Evolutionary conservation across 2,329 filamentous ascomycete species (phyloP).

Genomic region (Aspergillus novoparasiticus): DNA sequence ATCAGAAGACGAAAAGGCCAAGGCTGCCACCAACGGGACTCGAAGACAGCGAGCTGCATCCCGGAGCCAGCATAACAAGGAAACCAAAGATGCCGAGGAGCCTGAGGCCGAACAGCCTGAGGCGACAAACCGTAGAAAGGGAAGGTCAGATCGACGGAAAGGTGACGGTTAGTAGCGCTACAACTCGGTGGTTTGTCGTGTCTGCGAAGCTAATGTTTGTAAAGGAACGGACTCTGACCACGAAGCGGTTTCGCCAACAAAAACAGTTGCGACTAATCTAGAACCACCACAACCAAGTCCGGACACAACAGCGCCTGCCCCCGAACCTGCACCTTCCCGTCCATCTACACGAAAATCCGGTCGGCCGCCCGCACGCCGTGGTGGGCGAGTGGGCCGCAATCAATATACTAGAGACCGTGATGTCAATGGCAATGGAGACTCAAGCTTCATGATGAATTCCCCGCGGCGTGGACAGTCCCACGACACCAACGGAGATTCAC

Average conservation of each 20-base stretch:
- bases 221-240: conserved; percentile 67
- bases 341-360: conserved; percentile 62
- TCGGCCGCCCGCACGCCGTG: conserved; percentile 67
- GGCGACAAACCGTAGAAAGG: conserved; percentile 77
- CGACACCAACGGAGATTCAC: conserved; percentile 43
- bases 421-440: conserved; percentile 54
- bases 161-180: conserved; percentile 66
- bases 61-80: conserved; percentile 56
- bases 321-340: conserved; percentile 38
- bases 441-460: conserved; percentile 36
- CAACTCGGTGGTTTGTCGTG: neutral
- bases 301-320: conserved; percentile 43
- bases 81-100: conserved; percentile 56
- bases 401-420: conserved; percentile 81
- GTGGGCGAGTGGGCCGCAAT: conserved; percentile 68
- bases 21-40: conserved; percentile 33
- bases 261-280: conserved; percentile 41
- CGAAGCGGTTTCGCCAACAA: conserved; percentile 62
- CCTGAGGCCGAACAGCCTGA: conserved; percentile 74
- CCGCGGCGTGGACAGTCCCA: conserved; percentile 45
- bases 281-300: conserved; percentile 47
- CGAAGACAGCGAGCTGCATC: conserved; percentile 64
- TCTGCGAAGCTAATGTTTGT: conserved; percentile 38
- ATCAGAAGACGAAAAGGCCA: conserved; percentile 69
- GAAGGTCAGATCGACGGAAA: conserved; percentile 76